Evolutionary conservation across 163 green algal species (phyloP).

Genomic region (Volvox carteri): DNA sequence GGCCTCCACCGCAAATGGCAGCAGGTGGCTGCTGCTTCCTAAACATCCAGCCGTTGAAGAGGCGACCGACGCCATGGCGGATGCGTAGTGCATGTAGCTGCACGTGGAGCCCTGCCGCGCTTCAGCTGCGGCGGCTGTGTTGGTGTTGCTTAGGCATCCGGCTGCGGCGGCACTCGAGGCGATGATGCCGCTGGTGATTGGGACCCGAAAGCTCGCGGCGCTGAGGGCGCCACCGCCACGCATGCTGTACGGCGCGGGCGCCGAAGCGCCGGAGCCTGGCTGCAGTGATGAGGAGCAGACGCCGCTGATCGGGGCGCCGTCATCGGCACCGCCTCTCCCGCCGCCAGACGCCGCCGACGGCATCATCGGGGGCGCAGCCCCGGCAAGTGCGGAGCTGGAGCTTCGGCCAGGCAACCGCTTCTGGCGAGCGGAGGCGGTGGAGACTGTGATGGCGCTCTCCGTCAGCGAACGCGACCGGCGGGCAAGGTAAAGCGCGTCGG

Average conservation of each 20-base stretch:
- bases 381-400: neutral
- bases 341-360: neutral
- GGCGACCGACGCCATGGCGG: neutral
- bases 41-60: neutral
- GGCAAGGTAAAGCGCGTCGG: neutral
- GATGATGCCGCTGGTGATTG: neutral
- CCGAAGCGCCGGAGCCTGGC: neutral
- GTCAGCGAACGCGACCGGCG: neutral
- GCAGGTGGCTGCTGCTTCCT: neutral
- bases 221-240: neutral
- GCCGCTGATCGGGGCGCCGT: neutral
- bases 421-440: neutral
- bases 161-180: neutral
- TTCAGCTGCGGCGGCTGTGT: neutral
- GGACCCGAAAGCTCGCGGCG: neutral
- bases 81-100: neutral
- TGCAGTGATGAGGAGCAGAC: neutral
- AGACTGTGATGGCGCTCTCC: neutral
- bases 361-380: no score
- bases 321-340: neutral
- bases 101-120: neutral
- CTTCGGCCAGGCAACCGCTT: neutral
- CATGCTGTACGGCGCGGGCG: neutral
- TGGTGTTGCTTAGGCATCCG: neutral
- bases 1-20: constrained; percentile 36